Percentiles rank a stretch among this genome's conserved stretches.
Evolutionary conservation across 192 early-diverging fungal genomes (phyloP).

Genomic region (Coemansia umbellata): DNA sequence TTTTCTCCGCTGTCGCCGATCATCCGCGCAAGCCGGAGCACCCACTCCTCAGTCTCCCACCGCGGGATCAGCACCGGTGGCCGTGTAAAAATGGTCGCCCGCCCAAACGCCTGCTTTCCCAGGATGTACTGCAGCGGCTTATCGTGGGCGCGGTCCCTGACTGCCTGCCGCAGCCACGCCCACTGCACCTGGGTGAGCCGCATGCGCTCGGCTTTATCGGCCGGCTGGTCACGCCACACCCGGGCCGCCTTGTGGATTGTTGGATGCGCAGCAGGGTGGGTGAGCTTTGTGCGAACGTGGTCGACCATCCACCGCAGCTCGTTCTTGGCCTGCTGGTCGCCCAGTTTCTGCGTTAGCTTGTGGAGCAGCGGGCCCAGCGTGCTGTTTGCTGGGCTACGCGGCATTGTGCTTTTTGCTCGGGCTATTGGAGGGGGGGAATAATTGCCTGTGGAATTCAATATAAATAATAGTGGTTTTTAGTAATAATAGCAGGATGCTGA

Average conservation of each 20-base stretch:
- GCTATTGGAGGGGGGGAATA: not conserved
- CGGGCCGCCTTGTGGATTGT: conserved; percentile 7
- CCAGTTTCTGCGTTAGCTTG: conserved; percentile 26
- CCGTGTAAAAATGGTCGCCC: conserved; percentile 63
- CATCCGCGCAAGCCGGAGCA: conserved; percentile 53
- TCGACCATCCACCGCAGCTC: conserved; percentile 41
- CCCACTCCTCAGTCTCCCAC: conserved; percentile 96
- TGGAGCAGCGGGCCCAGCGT: conserved; percentile 29
- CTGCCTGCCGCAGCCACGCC: conserved; percentile 51
- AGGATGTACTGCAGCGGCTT: conserved; percentile 94
- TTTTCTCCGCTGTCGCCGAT: conserved; percentile 9
- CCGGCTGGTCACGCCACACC: conserved; percentile 43
- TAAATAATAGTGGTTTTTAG: no score
- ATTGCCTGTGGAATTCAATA: no score
- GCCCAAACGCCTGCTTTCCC: conserved; percentile 82
- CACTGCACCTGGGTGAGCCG: conserved; percentile 34
- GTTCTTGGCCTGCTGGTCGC: conserved; percentile 35
- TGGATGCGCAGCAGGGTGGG: not conserved
- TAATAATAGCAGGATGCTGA: no score
- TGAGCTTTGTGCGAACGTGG: conserved; percentile 20
- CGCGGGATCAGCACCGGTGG: conserved; percentile 84
- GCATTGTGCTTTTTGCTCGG: conserved; percentile 11
- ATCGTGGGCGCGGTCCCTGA: conserved; percentile 57
- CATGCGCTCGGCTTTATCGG: conserved; percentile 2
- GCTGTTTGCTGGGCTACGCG: conserved; percentile 37